These are phyloP conservation scores for Cymbopogon citratus DNA, from an alignment of 176 grass and related monocot genomes.

Conservation along the genomic window DNA sequence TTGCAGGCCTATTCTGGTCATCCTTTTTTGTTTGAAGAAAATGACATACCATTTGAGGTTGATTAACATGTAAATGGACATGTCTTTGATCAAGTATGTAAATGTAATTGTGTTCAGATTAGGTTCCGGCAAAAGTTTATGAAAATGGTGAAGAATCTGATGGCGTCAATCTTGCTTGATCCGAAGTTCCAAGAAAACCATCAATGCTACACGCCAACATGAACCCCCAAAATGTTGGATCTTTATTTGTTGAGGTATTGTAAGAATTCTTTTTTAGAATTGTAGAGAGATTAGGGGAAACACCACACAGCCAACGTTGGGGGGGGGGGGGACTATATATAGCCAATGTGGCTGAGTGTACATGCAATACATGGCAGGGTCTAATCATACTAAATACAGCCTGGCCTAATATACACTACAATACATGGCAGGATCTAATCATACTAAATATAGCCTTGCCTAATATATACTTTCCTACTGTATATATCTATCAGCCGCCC, in stretches of 20 bases:
- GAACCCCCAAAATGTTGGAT: neutral
- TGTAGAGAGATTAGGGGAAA: no score
- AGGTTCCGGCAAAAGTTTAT: neutral
- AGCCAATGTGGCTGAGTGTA: no score
- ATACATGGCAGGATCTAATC: no score
- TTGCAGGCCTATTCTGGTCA: neutral
- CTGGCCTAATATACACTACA: no score
- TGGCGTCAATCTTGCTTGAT: neutral
- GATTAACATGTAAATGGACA: neutral
- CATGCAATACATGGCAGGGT: no score
- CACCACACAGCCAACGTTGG: no score
- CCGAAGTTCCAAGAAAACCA: neutral
- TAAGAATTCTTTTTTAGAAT: neutral
- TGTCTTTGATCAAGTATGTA: neutral
- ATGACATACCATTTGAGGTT: neutral
- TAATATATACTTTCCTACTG: no score
- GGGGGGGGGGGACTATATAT: no score
- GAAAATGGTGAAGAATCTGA: neutral
- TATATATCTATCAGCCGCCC: no score
- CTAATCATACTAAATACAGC: no score
- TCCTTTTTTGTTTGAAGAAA: neutral
- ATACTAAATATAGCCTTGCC: no score
- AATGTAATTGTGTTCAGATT: neutral
- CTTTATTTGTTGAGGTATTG: neutral
- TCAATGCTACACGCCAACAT: neutral